Evolutionary conservation across 345 rosid species (phyloP).

Genomic region (Pelargonium nanum): DNA sequence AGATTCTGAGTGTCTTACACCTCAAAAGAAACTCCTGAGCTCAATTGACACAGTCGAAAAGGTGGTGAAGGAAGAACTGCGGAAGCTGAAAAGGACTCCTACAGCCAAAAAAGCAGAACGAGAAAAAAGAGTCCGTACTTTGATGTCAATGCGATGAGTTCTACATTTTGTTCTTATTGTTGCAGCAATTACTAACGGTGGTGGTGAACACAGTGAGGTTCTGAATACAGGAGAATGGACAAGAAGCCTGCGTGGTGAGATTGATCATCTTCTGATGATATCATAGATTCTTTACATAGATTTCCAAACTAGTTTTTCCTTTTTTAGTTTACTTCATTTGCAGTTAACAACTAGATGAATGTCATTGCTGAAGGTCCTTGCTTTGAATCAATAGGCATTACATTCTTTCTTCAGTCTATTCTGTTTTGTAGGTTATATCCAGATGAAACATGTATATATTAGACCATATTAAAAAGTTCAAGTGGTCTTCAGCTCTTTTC

Average conservation of each 20-base stretch:
- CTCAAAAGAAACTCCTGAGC: slow-evolving; percentile 69
- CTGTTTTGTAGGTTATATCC: background rate
- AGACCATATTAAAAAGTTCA: background rate
- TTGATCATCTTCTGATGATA: background rate
- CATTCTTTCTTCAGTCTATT: background rate
- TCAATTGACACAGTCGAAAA: slow-evolving; percentile 71
- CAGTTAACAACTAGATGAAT: background rate
- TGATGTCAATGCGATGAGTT: slow-evolving; percentile 64
- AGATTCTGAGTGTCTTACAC: slow-evolving; percentile 56
- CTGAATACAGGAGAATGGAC: background rate
- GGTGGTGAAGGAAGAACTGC: slow-evolving; percentile 61
- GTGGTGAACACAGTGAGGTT: background rate
- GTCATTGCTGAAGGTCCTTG: background rate
- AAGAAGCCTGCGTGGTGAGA: background rate
- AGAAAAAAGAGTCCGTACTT: slow-evolving; percentile 49
- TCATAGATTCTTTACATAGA: background rate
- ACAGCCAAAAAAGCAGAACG: slow-evolving; percentile 51
- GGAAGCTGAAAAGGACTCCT: slow-evolving; percentile 60
- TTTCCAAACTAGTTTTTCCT: background rate
- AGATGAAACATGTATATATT: background rate
- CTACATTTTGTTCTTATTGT: background rate
- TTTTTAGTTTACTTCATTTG: background rate
- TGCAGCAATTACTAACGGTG: background rate
- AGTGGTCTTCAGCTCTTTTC: background rate
- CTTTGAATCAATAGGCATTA: too few relatives aligned